Percentiles rank a stretch among this genome's conserved stretches.
Evolutionary conservation across 2,329 filamentous ascomycete genomes (phyloP).

Genomic region (Emydomyces testavorans): DNA sequence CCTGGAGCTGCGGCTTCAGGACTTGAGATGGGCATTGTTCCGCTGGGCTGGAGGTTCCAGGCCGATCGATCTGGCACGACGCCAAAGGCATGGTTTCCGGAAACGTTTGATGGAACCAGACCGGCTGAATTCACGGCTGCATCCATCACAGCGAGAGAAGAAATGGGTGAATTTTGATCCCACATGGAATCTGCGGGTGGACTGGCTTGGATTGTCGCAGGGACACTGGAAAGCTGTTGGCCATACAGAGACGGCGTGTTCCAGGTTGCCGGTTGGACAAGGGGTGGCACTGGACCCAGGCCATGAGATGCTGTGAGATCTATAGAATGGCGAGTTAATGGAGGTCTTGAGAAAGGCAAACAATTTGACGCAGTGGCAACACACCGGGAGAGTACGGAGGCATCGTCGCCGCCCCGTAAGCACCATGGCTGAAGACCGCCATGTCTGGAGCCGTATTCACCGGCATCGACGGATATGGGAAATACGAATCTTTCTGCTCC

Average conservation of each 20-base stretch:
- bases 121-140: conserved; percentile 3
- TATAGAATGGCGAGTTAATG: conserved; percentile 15
- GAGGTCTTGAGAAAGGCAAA: not conserved
- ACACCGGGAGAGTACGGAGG: conserved; percentile 28
- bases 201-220: conserved; percentile 1
- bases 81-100: conserved; percentile 2
- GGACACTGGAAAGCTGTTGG: conserved; percentile 24
- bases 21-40: not conserved
- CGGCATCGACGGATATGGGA: conserved; percentile 28
- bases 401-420: conserved; percentile 27
- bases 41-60: conserved; percentile 9
- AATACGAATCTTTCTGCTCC: conserved; percentile 30
- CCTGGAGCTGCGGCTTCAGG: conserved; percentile 6
- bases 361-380: conserved; percentile 17
- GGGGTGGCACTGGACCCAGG: conserved; percentile 23
- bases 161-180: conserved; percentile 6
- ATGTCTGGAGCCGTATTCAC: conserved; percentile 28
- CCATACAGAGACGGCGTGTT: conserved; percentile 30
- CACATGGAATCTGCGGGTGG: conserved; percentile 5
- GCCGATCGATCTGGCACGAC: not conserved
- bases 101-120: conserved; percentile 7
- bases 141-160: conserved; percentile 7
- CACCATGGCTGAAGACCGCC: conserved; percentile 23
- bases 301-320: conserved; percentile 24
- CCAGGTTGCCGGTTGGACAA: conserved; percentile 29